Base-by-base conservation (phyloP, 2,329 filamentous ascomycete genomes). In the Fulvia fulva region DNA sequence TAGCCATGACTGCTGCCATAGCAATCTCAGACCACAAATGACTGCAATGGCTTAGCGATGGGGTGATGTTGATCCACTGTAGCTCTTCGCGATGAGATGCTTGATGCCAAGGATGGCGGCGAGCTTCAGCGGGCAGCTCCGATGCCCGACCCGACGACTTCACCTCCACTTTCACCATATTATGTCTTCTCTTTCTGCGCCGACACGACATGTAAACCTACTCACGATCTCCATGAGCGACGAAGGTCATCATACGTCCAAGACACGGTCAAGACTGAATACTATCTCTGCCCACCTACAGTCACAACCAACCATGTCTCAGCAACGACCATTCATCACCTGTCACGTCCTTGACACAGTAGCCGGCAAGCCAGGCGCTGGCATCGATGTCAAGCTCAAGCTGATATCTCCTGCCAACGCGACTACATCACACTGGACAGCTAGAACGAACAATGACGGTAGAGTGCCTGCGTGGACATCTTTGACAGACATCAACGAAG, bases 331-430 rank as follows among this genome's bases (percentile, higher is more conserved):
- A 65, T 84, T 84, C 70, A 93, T 94, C 70, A 93, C 90, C 73
- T 93, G 89, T 79, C 90, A 94, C 79, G 84, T 92, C 74, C 89
- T 94, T 73, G 89, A 94, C 80, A 93, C 89, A 11, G 83, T 85
- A n/a, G 77, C 82, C 61, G 90, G 90, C 69, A 81, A 81, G 57
- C 90, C 90, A 22, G 90, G 84, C 16, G 75, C 80, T 57, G 78
- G 80, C 62, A 83, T 94, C 67, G 80, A 81, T 63, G 88, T 92
- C 57, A 84, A 82, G 55, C 83, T 91, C 22, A 76, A 85, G 51
- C 71, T 80, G 23, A 51, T 76, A 62, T 68, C 67, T 6, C 70
- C 72, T 51, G 61, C 70, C 1, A 68, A 71, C 26, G 66, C 70
- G 50, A 71, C 73, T 43, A 70, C 73, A 57, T 65, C 71, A 12